Percentiles rank a stretch among this genome's conserved stretches.
phyloP scores from a whole-genome alignment of 2,329 filamentous ascomycete species.

The Pseudogymnoascus sp. region DNA sequence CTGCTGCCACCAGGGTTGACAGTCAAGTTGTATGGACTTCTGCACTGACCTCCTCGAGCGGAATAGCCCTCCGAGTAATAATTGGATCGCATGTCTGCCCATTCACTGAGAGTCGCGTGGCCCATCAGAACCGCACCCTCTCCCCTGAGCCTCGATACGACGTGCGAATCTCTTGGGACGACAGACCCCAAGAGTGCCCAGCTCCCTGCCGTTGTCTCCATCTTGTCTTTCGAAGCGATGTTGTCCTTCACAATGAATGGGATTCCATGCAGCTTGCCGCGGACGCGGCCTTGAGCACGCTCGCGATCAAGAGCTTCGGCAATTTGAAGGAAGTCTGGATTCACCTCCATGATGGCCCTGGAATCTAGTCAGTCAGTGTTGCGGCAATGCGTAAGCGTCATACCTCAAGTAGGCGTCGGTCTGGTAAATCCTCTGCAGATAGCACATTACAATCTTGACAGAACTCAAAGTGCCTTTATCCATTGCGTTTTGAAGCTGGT shows the following conservation, averaged over 20 bases:
- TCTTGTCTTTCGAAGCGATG: constrained; percentile 57
- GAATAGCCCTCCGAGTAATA: constrained; percentile 63
- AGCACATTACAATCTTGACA: constrained; percentile 52
- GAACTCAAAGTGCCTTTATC: constrained; percentile 44
- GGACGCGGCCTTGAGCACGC: constrained; percentile 43
- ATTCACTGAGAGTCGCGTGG: constrained; percentile 63
- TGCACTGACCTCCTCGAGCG: constrained; percentile 52
- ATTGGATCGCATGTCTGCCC: constrained; percentile 63
- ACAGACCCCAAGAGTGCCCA: constrained; percentile 57
- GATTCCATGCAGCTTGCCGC: constrained; percentile 65
- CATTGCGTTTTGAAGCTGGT: constrained; percentile 49
- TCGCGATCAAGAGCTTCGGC: constrained; percentile 53
- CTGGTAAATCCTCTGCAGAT: constrained; percentile 51
- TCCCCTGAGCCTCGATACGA: constrained; percentile 51
- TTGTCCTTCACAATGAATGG: constrained; percentile 70
- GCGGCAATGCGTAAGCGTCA: constrained; percentile 14
- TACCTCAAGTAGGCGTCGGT: constrained; percentile 58
- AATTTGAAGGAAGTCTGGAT: constrained; percentile 57
- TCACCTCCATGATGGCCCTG: constrained; percentile 54
- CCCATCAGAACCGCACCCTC: constrained; percentile 59
- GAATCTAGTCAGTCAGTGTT: background rate
- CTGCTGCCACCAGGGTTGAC: constrained; percentile 61
- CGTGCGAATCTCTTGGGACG: constrained; percentile 58
- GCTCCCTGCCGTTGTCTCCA: constrained; percentile 67
- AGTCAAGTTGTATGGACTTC: constrained; percentile 60